These are phyloP conservation scores for Tylopilus intermedius DNA, from an alignment of 768 basidiomycete genomes.

Conservation along the genomic window DNA sequence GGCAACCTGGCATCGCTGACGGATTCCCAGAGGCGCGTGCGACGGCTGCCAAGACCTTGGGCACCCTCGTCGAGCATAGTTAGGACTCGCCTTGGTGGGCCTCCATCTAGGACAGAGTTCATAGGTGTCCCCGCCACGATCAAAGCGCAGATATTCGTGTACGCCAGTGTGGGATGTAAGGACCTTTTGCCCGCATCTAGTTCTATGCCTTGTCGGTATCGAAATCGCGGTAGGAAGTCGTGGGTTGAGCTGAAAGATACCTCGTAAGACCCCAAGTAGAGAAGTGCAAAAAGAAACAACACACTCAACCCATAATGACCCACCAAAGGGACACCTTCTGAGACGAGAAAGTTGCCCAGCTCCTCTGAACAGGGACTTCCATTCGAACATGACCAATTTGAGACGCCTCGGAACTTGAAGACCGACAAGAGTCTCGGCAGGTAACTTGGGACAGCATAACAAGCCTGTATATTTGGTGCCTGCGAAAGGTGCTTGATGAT, in stretches of 20 bases:
- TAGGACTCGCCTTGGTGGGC: too few species aligned
- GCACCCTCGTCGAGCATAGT: constrained; percentile 81
- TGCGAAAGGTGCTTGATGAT: constrained; percentile 36
- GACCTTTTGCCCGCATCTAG: constrained; percentile 39
- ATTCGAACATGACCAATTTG: constrained; percentile 45
- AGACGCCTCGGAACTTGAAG: constrained; percentile 37
- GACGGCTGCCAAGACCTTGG: constrained; percentile 93
- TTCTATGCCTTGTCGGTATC: constrained; percentile 52
- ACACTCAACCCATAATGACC: constrained; percentile 47
- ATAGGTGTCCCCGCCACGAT: too few species aligned
- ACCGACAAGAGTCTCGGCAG: constrained; percentile 47
- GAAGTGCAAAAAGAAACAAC: constrained; percentile 8
- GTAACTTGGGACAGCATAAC: constrained; percentile 39
- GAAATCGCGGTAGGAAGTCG: constrained; percentile 47
- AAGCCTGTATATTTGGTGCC: constrained; percentile 29
- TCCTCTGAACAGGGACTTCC: constrained; percentile 53
- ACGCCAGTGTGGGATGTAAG: constrained; percentile 1
- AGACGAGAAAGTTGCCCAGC: constrained; percentile 46
- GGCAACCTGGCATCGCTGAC: constrained; percentile 93
- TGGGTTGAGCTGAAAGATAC: constrained; percentile 23
- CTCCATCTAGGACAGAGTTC: too few species aligned
- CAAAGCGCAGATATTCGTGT: too few species aligned
- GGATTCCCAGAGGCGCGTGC: constrained; percentile 93
- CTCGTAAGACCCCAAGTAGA: background rate
- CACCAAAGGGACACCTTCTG: constrained; percentile 45